These are phyloP conservation scores for Dovyalis caffra DNA, from an alignment of 345 rosid genomes.

Conservation along the genomic window DNA sequence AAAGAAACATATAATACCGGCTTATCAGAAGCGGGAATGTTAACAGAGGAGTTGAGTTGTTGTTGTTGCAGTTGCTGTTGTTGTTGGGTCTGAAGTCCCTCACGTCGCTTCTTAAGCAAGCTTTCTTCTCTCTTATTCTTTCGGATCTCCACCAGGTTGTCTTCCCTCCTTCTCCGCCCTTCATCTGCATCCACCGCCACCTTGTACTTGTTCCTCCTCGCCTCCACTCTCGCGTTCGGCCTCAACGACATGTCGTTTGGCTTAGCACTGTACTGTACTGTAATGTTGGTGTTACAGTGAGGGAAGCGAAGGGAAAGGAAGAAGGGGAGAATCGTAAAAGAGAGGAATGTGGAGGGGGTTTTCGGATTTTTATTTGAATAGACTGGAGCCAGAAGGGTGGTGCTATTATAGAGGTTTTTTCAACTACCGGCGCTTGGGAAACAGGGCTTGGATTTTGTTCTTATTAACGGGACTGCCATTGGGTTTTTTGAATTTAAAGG, in stretches of 20 bases:
- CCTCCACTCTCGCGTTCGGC: slow-evolving; percentile 31
- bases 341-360: slow-evolving; percentile 1
- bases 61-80: slow-evolving; percentile 12
- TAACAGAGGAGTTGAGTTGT: not conserved
- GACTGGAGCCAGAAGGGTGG: not conserved
- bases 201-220: slow-evolving; percentile 29
- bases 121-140: slow-evolving; percentile 27
- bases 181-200: slow-evolving; percentile 34
- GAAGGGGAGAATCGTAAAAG: not conserved
- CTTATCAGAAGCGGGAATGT: slow-evolving; percentile 13
- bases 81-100: slow-evolving; percentile 21
- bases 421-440: not conserved
- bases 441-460: not conserved
- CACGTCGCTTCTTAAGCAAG: slow-evolving; percentile 31
- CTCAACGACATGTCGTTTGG: slow-evolving; percentile 26
- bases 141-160: slow-evolving; percentile 33
- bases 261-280: not conserved
- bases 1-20: not conserved
- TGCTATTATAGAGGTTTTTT: not conserved
- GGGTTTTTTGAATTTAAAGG: slow-evolving; percentile 10
- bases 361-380: not conserved
- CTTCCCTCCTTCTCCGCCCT: slow-evolving; percentile 33
- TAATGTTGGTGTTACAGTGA: not conserved
- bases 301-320: not conserved
- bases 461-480: slow-evolving; percentile 12